Evolutionary conservation across 225 moss, liverwort and hornwort genomes (phyloP).

Genomic region (Sphagnum tenellum): DNA sequence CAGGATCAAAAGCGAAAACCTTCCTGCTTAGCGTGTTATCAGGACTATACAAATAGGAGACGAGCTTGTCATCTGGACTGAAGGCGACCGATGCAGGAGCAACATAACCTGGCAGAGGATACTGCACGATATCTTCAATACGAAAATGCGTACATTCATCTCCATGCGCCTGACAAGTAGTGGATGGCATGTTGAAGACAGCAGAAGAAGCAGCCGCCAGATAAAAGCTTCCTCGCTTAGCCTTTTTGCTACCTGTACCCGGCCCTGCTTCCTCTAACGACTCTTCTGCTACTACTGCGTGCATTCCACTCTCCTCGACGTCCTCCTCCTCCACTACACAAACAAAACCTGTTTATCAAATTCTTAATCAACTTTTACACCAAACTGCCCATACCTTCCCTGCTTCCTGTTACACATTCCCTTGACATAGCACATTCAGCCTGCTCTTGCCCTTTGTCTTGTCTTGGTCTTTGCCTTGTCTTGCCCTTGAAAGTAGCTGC

Average conservation of each 20-base stretch:
- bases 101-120: constrained; percentile 95
- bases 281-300: constrained; percentile 39
- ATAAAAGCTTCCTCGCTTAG: constrained; percentile 43
- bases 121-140: constrained; percentile 98
- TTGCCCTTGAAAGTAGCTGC: too few species aligned
- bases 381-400: too few species aligned
- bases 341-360: too few species aligned
- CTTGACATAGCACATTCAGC: too few species aligned
- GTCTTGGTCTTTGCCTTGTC: too few species aligned
- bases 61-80: constrained; percentile 91
- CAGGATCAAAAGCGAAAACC: constrained; percentile 91
- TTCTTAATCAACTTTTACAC: too few species aligned
- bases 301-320: constrained; percentile 54
- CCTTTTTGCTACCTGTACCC: constrained; percentile 41
- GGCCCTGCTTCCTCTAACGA: constrained; percentile 53
- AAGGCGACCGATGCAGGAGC: constrained; percentile 96
- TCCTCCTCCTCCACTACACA: too few species aligned
- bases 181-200: constrained; percentile 61
- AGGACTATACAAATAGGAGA: constrained; percentile 91
- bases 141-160: constrained; percentile 92
- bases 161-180: constrained; percentile 83
- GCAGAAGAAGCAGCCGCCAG: constrained; percentile 36
- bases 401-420: too few species aligned
- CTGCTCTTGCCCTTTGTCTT: too few species aligned
- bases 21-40: constrained; percentile 98